Percentiles rank a stretch among this genome's conserved stretches.
Conservation (phyloP, 805 yeast genomes). For the Ogataea paraovalis region DNA sequence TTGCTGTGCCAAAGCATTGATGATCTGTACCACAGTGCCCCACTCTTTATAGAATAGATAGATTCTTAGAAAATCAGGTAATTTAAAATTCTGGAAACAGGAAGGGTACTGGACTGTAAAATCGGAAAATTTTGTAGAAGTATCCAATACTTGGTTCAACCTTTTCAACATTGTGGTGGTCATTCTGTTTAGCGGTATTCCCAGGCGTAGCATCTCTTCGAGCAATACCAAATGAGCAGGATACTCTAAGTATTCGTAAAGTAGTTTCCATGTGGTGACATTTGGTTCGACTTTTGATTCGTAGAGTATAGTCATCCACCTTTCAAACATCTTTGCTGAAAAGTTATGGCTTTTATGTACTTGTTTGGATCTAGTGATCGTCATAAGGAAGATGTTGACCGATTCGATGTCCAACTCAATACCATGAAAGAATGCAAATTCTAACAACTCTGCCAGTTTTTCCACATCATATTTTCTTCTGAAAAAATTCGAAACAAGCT, state of each 20-base stretch:
- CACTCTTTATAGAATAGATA: not conserved
- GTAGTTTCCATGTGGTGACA: not conserved
- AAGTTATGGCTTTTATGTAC: not conserved
- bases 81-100: not conserved
- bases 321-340: not conserved
- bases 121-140: not conserved
- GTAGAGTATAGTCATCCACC: not conserved
- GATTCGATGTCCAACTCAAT: not conserved
- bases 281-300: not conserved
- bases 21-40: not conserved
- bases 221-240: not conserved
- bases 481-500: not conserved
- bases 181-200: not conserved
- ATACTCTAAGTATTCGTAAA: not conserved
- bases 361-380: not conserved
- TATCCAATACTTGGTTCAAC: not conserved
- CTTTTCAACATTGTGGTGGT: not conserved
- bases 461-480: not conserved
- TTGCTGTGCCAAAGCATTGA: not conserved
- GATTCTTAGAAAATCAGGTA: not conserved
- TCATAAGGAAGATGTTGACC: not conserved
- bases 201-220: not conserved
- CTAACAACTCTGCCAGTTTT: not conserved
- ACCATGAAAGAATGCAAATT: not conserved
- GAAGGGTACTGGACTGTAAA: not conserved